Percentiles rank a stretch among this genome's conserved stretches.
phyloP scores from a whole-genome alignment of 2,329 filamentous ascomycete genomes.

The Alternaria incomplexa region DNA sequence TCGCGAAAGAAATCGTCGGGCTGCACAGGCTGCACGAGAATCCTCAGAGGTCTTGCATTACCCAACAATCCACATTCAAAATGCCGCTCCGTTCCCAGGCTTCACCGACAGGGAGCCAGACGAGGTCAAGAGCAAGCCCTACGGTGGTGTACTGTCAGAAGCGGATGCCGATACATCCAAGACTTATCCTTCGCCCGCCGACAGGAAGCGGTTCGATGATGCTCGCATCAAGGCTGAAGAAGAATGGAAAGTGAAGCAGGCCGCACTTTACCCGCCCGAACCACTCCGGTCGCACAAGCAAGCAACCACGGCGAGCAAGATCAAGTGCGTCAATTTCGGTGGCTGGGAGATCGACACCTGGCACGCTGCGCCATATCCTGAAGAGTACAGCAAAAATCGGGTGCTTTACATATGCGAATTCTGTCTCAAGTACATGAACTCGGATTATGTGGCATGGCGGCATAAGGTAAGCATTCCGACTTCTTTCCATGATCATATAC shows the following conservation, averaged over 20 bases:
- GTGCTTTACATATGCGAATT: conserved; percentile 99
- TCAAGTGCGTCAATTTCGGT: conserved; percentile 98
- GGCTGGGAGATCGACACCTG: conserved; percentile 98
- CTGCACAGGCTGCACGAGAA: conserved; percentile 49
- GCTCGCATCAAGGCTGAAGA: conserved; percentile 91
- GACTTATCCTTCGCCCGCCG: conserved; percentile 79
- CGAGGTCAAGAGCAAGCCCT: conserved; percentile 89
- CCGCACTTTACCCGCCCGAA: conserved; percentile 69
- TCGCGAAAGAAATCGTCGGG: conserved; percentile 55
- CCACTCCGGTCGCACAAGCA: conserved; percentile 66
- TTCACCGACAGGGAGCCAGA: conserved; percentile 90
- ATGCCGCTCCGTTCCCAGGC: conserved; percentile 82
- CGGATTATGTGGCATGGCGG: conserved; percentile 96
- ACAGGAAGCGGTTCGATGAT: conserved; percentile 86
- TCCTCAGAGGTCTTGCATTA: conserved; percentile 59
- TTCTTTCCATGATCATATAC: neutral
- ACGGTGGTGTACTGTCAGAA: conserved; percentile 90
- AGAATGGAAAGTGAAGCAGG: conserved; percentile 77
- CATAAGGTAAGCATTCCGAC: conserved; percentile 68
- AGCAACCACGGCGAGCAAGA: conserved; percentile 89
- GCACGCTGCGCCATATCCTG: conserved; percentile 97
- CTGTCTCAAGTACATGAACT: conserved; percentile 99
- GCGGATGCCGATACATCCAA: conserved; percentile 88
- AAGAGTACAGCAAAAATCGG: conserved; percentile 95
- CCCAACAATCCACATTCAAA: conserved; percentile 67